Percentiles rank a stretch among this genome's conserved stretches.
phyloP scores from a whole-genome alignment of 371 early-diverging fungal species.

The Sporodiniella umbellata region DNA sequence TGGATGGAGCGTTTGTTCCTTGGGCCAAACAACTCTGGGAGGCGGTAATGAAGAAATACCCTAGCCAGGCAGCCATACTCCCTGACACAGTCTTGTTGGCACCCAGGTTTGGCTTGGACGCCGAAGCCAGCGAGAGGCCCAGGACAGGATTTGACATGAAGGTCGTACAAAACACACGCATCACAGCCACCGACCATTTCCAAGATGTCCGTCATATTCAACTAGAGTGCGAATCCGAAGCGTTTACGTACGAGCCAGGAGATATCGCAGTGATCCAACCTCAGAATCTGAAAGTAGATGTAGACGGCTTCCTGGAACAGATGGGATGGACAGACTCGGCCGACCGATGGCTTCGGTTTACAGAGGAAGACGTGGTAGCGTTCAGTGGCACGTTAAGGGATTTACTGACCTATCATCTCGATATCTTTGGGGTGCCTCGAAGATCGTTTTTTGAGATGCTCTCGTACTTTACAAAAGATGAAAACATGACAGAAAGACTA shows the following conservation, averaged over 20 bases:
- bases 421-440: constrained; percentile 81
- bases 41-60: constrained; percentile 49
- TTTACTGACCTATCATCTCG: constrained; percentile 69
- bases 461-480: constrained; percentile 71
- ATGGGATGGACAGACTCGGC: constrained; percentile 74
- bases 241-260: constrained; percentile 67
- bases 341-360: constrained; percentile 56
- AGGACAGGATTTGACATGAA: constrained; percentile 27
- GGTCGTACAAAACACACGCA: constrained; percentile 54
- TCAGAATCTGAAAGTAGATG: constrained; percentile 63
- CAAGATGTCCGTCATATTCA: constrained; percentile 88
- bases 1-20: constrained; percentile 85
- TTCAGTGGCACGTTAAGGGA: constrained; percentile 44
- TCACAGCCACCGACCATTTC: constrained; percentile 80
- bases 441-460: constrained; percentile 89
- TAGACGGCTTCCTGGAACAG: constrained; percentile 63
- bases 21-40: constrained; percentile 80
- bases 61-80: constrained; percentile 45
- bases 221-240: constrained; percentile 28
- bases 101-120: constrained; percentile 33
- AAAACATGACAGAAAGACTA: constrained; percentile 74
- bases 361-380: no score
- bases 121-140: constrained; percentile 20
- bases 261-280: constrained; percentile 82
- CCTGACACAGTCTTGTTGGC: constrained; percentile 53